Base-by-base conservation (phyloP, 805 yeast genomes). In the Saccharomycopsis synnaedendra region DNA sequence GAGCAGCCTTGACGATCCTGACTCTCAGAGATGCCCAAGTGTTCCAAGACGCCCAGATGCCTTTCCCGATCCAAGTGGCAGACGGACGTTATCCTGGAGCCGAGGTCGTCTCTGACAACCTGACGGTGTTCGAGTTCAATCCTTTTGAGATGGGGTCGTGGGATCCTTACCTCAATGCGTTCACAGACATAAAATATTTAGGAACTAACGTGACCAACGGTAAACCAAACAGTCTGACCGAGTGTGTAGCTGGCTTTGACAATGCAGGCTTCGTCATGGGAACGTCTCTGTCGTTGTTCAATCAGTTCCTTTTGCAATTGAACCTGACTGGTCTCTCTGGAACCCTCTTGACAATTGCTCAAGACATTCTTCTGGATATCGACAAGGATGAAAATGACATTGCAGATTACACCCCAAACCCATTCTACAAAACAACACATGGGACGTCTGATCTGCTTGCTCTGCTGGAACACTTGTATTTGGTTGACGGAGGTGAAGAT, bases 141-240 rank as follows among this genome's bases (percentile, higher is more conserved):
- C 88, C 94, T 9, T 80, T 67, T 56, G 85, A 82, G 59, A 64
- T 87, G 58, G 96, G 96, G 9, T 80, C 94, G 4, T 87, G 95
- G 95, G 96, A 88, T 46, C 84, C 87, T 19, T 68, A 82, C 1
- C 63, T 86, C 47, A 69, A 73, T 49, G 66, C 82, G 3, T 86
- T 87, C 61, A 69, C 80, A 8, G 80, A 82, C 51, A 64, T 77
- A 41, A 72, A 78, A 61, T 86, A 82, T 59, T 61, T 85, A 43
- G 96, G 96, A 6, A 71, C 94, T 1, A 62, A 71, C 28, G 72
- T 82, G 35, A 57, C 69, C 30, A 69, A 77, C 51, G 96, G 96
- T 39, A 53, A 59, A 27, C 57, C 58, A 4, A 56, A 60, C 11
- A 62, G 63, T 39, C 64, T 65, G 9, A 58, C 61, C 7, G 55